Percentiles rank a stretch among this genome's conserved stretches.
phyloP scores from a whole-genome alignment of 192 early-diverging fungal genomes.

The Mortierella hygrophila region DNA sequence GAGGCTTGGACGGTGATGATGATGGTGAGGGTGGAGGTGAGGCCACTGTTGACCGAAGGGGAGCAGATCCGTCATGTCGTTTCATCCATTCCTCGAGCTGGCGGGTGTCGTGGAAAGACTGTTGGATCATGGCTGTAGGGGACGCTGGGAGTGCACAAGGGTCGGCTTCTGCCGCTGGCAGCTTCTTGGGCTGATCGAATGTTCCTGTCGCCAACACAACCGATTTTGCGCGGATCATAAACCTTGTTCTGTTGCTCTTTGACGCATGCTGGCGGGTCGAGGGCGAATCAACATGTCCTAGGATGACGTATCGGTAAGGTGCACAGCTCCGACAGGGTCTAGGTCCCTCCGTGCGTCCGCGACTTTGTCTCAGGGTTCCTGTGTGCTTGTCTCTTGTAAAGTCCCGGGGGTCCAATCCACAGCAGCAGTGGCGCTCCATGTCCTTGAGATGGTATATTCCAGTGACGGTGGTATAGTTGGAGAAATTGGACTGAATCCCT shows the following conservation, averaged over 20 bases:
- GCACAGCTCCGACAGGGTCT: constrained; percentile 18
- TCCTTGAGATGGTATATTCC: constrained; percentile 49
- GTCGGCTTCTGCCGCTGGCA: constrained; percentile 27
- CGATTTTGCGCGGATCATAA: constrained; percentile 38
- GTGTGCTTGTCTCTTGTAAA: not conserved
- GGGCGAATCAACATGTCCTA: constrained; percentile 33
- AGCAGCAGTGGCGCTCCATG: constrained; percentile 41
- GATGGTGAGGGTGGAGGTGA: constrained; percentile 26
- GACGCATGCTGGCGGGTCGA: not conserved
- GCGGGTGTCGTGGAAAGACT: constrained; percentile 51
- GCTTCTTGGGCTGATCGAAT: constrained; percentile 54
- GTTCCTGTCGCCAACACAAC: constrained; percentile 47
- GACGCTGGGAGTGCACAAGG: constrained; percentile 24
- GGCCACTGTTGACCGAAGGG: not conserved
- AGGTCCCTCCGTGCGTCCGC: not conserved
- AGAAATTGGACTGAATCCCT: constrained; percentile 44
- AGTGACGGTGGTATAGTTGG: constrained; percentile 38
- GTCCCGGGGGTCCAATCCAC: constrained; percentile 22
- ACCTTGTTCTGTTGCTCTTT: constrained; percentile 17
- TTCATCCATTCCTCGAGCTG: constrained; percentile 53
- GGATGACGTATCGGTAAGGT: constrained; percentile 30
- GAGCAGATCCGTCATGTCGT: constrained; percentile 13
- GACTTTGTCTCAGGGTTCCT: not conserved
- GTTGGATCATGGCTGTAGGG: constrained; percentile 31
- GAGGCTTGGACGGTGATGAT: not conserved